phyloP scores from a whole-genome alignment of 768 basidiomycete species.

The Hericium rajendrae region DNA sequence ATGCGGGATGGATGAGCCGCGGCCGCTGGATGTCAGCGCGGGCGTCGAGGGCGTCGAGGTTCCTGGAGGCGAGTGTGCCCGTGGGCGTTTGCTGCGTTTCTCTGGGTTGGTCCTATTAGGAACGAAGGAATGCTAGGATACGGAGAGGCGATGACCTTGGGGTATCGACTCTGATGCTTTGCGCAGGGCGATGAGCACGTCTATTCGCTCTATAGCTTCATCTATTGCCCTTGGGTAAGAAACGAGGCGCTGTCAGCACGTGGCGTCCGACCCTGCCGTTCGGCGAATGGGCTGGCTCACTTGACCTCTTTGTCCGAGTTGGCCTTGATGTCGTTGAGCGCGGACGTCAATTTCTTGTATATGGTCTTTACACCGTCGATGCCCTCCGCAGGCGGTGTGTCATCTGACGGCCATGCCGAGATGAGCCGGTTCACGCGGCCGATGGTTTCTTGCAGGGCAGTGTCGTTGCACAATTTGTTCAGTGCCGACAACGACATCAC shows the following conservation, averaged over 20 bases:
- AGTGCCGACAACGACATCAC: conserved; percentile 47
- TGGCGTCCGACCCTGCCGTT: too few relatives aligned
- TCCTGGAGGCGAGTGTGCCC: conserved; percentile 57
- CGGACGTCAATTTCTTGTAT: conserved; percentile 51
- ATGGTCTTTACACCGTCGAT: conserved; percentile 52
- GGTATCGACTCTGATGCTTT: conserved; percentile 53
- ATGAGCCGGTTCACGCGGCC: conserved; percentile 68
- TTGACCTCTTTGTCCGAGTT: conserved; percentile 53
- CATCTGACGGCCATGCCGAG: conserved; percentile 62
- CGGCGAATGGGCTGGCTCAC: conserved; percentile 26
- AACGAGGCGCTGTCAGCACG: too few relatives aligned
- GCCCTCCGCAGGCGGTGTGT: conserved; percentile 57
- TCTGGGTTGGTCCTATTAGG: neutral
- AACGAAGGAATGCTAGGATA: neutral
- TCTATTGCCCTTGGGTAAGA: conserved; percentile 49
- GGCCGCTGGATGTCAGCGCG: conserved; percentile 23
- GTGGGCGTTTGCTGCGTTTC: conserved; percentile 70
- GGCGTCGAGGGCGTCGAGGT: conserved; percentile 29
- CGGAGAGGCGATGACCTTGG: conserved; percentile 34
- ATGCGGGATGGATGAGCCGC: conserved; percentile 47
- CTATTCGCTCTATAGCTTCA: conserved; percentile 58
- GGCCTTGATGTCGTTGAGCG: conserved; percentile 52
- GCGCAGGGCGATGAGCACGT: conserved; percentile 61
- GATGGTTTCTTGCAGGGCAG: conserved; percentile 46
- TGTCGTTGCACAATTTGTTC: conserved; percentile 42